A percentile compares a stretch with the other conserved stretches of the same genome.
These are phyloP conservation scores for Tagetes erecta DNA, from an alignment of 129 eudicot genomes.

Conservation along the genomic window DNA sequence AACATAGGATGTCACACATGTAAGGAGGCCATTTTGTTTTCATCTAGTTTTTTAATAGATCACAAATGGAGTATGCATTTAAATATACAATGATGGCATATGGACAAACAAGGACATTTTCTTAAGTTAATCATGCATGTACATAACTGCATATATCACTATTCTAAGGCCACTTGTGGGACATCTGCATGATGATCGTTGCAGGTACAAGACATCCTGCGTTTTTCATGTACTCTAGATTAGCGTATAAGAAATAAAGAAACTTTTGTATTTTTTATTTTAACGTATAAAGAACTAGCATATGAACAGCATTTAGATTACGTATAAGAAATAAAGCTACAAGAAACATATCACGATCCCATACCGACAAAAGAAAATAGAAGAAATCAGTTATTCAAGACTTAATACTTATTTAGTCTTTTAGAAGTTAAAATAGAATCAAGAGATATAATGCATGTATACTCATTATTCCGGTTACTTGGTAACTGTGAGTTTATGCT, in stretches of 20 bases:
- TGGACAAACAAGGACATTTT: slow-evolving; percentile 17
- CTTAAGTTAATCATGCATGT: slow-evolving; percentile 1
- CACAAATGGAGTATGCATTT: slow-evolving; percentile 8
- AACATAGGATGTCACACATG: too few species aligned
- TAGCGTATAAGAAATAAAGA: neutral
- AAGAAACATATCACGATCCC: neutral
- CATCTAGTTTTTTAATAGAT: neutral
- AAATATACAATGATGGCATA: neutral
- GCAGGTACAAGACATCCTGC: neutral
- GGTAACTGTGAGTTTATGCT: neutral
- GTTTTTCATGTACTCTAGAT: neutral
- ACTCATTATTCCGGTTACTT: neutral
- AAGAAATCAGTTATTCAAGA: neutral
- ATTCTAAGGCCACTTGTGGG: too few species aligned
- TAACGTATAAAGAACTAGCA: neutral
- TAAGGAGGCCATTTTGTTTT: neutral
- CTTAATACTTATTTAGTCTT: neutral
- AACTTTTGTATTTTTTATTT: neutral
- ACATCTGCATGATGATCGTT: neutral
- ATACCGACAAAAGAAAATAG: neutral
- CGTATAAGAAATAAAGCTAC: neutral
- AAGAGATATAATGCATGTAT: neutral
- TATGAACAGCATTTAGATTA: slow-evolving; percentile 13
- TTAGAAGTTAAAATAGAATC: neutral
- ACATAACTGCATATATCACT: neutral